Evolutionary conservation across 495 filamentous ascomycete species (phyloP), one percentile per base, ranked within the genome.

Genomic region (Cercophora sp.): DNA sequence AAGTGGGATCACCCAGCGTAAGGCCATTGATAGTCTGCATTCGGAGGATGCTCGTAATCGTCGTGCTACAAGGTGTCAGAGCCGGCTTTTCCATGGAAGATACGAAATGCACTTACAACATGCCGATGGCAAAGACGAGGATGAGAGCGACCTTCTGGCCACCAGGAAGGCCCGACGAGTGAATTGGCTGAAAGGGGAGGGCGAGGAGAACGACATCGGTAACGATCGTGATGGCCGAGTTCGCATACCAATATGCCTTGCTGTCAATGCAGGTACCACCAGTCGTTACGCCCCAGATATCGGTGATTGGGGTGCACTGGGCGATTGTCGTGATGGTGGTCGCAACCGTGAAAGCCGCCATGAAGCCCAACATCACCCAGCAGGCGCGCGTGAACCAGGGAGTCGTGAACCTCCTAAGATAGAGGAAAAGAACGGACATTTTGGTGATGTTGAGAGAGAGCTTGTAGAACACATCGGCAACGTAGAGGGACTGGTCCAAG

Each of bases 151-250:
- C 36, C 35, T 51, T 51, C 31, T 51, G 48, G 5, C 34, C 48
- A 13, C 23, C 35, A 18, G 48, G 37, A 13, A 51, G 35, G 22
- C 15, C 16, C n/a, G 48, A 51, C 3, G 48, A 22, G 48, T 51
- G 48, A n/a, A 54, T 48, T n/a, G 52, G 52, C 24, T 39, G 27
- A 24, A 54, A 37, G 18, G 82, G 82, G 23, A 84, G 51, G 1
- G 73, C 48, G 3, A 83, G 70, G 10, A 85, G 71, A 15, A 76
- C 60, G 13, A 83, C 27, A 56, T 84, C 81, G 18, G 73, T 79
- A n/a, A 63, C 52, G 34, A 82, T 82, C 18, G 77, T 76, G 56
- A 84, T 72, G 0, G 69, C 72, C 2, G 77, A 73, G 51, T 82
- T 82, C 54, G 76, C 72, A 46, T 78, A 79, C 65, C 71, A 73